Evolutionary conservation across 306 rosid genomes (phyloP), one percentile per base, ranked within the genome.

Genomic region (Senna siamea): DNA sequence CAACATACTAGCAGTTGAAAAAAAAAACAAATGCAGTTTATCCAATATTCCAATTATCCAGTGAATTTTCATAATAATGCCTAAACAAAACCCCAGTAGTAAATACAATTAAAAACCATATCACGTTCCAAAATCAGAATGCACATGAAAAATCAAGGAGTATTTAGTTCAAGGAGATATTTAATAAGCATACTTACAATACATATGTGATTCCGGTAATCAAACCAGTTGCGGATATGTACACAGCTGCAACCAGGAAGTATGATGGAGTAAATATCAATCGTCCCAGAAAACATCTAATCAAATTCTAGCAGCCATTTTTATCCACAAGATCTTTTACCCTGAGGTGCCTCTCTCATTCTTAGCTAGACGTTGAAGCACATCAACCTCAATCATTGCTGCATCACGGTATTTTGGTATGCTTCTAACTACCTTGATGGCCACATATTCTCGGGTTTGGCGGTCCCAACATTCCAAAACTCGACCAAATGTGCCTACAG

Each of bases 401-500:
- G 98, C 98, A 18, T 93, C 93, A 0, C 97, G 97, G 57, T 93
- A 93, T 46, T 93, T 93, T 28, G 73, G 67, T 64, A 93, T 90
- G 92, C 98, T 90, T 76, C 97, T 87, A 57, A 93, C 86, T 4
- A 90, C 93, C 86, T 93, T 93, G 84, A 93, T 83, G 44, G 98
- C 98, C 75, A 93, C 98, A 61, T 89, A 89, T n/a, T 93, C 92
- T 73, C 86, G 86, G 5, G 86, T 71, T 85, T 89, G 87, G 40
- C 97, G 97, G 74, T 93, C 98, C 98, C 98, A 93, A 87, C 98
- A 93, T 85, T 93, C 97, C 98, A 93, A 85, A 86, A 93, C 98
- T 76, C 97, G 97, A 79, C 98, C 98, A 80, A 93, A 93, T 65
- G 98, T 93, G 98, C 98, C 98, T 93, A 93, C 98, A 93, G 98